These are phyloP conservation scores for Epichloe sp. DNA, from an alignment of 2,329 filamentous ascomycete species.

Conservation along the genomic window DNA sequence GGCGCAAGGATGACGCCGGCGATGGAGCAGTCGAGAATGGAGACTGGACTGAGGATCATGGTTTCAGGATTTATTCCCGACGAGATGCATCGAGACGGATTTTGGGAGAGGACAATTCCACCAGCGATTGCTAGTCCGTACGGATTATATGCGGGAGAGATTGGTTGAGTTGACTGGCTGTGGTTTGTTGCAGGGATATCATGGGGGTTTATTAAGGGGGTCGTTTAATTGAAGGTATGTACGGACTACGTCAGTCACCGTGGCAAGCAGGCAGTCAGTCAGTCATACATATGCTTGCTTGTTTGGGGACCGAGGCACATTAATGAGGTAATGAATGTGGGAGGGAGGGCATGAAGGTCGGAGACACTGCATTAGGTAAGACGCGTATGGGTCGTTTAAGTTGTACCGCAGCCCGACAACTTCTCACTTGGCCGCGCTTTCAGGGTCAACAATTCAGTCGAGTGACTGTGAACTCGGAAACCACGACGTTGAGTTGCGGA, in stretches of 20 bases:
- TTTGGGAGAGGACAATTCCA: background rate
- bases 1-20: slow-evolving; percentile 60
- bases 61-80: background rate
- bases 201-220: too few relatives aligned
- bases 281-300: background rate
- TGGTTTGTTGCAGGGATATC: too few relatives aligned
- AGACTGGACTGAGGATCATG: slow-evolving; percentile 65
- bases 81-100: background rate
- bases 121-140: too few relatives aligned
- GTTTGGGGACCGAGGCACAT: background rate
- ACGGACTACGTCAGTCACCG: too few relatives aligned
- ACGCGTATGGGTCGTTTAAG: background rate
- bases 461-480: too few relatives aligned
- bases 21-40: slow-evolving; percentile 60
- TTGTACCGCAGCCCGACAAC: too few relatives aligned
- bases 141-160: background rate
- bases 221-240: too few relatives aligned
- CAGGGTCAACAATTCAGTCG: too few relatives aligned
- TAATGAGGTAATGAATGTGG: too few relatives aligned
- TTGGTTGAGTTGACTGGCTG: background rate
- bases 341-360: background rate
- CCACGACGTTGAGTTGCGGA: too few relatives aligned
- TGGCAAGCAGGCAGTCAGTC: background rate
- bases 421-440: too few relatives aligned
- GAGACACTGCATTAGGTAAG: background rate